These are phyloP conservation scores for Penicillium macrosclerotiorum DNA, from an alignment of 495 filamentous ascomycete species.

Conservation along the genomic window DNA sequence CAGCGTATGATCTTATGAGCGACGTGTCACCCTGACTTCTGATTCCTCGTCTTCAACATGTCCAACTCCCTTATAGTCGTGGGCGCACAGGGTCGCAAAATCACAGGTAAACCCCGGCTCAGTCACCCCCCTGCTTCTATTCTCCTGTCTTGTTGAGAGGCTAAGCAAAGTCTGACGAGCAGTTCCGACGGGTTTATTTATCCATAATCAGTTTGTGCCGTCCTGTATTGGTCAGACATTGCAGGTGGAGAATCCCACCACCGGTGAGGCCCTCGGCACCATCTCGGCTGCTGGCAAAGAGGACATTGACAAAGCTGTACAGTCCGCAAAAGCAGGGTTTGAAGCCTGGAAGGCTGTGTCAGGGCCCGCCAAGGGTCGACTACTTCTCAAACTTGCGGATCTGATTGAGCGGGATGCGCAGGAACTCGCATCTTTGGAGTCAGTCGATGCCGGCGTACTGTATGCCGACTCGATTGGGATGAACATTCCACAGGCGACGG, in stretches of 20 bases:
- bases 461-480: constrained; percentile 19
- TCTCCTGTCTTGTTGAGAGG: too few species aligned
- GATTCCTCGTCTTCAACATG: constrained; percentile 2
- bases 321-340: constrained; percentile 44
- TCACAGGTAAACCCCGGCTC: constrained; percentile 8
- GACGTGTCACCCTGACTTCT: too few species aligned
- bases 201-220: constrained; percentile 37
- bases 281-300: constrained; percentile 23
- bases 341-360: constrained; percentile 38
- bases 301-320: constrained; percentile 53
- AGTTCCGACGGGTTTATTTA: constrained; percentile 36
- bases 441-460: constrained; percentile 27
- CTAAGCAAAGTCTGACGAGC: background rate
- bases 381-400: constrained; percentile 45
- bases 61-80: constrained; percentile 10
- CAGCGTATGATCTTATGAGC: too few species aligned
- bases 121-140: background rate
- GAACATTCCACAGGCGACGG: constrained; percentile 22
- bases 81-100: constrained; percentile 18
- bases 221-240: constrained; percentile 18
- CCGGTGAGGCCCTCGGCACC: constrained; percentile 24
- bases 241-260: constrained; percentile 27
- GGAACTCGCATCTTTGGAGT: constrained; percentile 27
- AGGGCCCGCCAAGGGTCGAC: constrained; percentile 34
- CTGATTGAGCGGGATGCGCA: constrained; percentile 25